Base-by-base conservation (phyloP, 1,284 basidiomycete genomes). In the Cryptococcus sp. region DNA sequence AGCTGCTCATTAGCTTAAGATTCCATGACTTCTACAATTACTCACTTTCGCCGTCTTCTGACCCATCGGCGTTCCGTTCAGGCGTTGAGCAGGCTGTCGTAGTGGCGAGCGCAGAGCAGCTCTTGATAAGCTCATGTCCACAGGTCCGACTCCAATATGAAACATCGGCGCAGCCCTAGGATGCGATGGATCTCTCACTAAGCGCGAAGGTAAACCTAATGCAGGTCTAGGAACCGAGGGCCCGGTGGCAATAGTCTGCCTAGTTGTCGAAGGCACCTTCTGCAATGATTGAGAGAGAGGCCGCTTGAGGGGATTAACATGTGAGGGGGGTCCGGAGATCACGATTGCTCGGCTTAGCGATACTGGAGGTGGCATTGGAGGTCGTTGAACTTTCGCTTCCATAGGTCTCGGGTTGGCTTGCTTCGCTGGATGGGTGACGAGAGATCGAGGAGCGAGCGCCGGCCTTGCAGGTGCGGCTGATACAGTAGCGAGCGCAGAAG, bases 281-380 rank as follows among this genome's bases (percentile, higher is more conserved):
- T 5, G 16, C 7, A 7, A 7, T 39, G 24, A 41, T 10, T 31
- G 45, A 13, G 51, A 46, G 16, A 53, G 49, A 19, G 64, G 61
- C 31, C 64, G 56, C 48, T 67, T 67, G 24, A 63, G 50, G 14
- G 64, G 64, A 18, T 63, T 64, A 16, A 39, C 36, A 7, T n/a
- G 16, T 19, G 36, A 7, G 14, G 36, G 36, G 7, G 36, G 36
- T 39, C 36, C 16, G 7, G 14, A 16, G 5, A 19, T 19, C 4
- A n/a, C 45, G 13, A 46, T 19, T 4, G 28, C 45, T 32, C 28
- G 45, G 21, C 42, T 44, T 3, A 24, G 42, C 14, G 23, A 24
- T n/a, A 22, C 34, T 22, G 46, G 24, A 11, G 19, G 46, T n/a
- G 34, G 28, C 16, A 21, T 13, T 3, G 21, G 28, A 4, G 46